Evolutionary conservation across 495 filamentous ascomycete species (phyloP).

Genomic region (Bacidia gigantensis): DNA sequence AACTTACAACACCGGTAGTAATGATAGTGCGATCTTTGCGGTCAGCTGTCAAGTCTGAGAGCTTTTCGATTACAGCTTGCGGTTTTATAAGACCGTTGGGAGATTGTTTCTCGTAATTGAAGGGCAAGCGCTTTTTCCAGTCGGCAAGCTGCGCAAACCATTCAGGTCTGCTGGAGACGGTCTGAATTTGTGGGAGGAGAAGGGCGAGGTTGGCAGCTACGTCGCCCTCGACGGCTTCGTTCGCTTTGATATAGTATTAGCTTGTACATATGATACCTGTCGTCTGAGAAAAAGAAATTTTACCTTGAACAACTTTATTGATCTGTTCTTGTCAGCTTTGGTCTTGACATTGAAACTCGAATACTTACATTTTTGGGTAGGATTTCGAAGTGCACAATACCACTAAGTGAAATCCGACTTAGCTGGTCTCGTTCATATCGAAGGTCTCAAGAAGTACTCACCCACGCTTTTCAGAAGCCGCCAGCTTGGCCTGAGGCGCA

Average conservation of each 20-base stretch:
- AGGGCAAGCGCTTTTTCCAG: constrained; percentile 68
- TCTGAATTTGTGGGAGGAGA: constrained; percentile 55
- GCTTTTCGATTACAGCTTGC: constrained; percentile 69
- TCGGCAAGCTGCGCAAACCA: constrained; percentile 81
- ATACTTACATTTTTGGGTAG: constrained; percentile 31
- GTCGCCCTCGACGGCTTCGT: constrained; percentile 45
- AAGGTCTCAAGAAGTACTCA: too few relatives aligned
- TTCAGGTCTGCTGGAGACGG: constrained; percentile 50
- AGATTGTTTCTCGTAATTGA: constrained; percentile 53
- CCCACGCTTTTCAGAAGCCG: constrained; percentile 38
- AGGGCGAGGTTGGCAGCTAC: constrained; percentile 51
- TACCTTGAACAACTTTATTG: constrained; percentile 44
- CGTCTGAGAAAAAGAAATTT: too few relatives aligned
- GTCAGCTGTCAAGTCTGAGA: constrained; percentile 57
- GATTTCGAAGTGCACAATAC: constrained; percentile 53
- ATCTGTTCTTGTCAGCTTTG: constrained; percentile 19
- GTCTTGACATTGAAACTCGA: neutral
- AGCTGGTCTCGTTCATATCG: too few relatives aligned
- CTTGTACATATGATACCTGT: too few relatives aligned
- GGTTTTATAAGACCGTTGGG: constrained; percentile 69
- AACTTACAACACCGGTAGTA: constrained; percentile 79
- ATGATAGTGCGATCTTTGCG: constrained; percentile 74
- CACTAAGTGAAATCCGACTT: too few relatives aligned
- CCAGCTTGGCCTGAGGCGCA: constrained; percentile 43
- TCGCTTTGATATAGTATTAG: too few relatives aligned